Conservation (phyloP, 345 rosid species). For the Mallotus nudiflorus region DNA sequence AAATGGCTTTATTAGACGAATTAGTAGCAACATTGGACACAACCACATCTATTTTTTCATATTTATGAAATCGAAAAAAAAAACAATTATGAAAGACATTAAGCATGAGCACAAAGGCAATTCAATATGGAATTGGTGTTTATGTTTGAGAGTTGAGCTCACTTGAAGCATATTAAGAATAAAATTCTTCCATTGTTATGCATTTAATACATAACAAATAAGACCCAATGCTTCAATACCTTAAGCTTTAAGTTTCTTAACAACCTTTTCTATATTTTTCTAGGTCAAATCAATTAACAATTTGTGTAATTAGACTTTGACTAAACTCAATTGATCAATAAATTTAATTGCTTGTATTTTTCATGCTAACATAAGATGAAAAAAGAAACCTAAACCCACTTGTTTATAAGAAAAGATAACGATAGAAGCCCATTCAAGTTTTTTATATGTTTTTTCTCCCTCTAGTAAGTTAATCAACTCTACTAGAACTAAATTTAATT, state of each 20-base stretch:
- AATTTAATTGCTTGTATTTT: too few relatives aligned
- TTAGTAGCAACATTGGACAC: constrained; percentile 83
- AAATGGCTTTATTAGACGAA: constrained; percentile 58
- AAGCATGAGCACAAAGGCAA: too few relatives aligned
- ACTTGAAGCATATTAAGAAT: constrained; percentile 68
- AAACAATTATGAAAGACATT: too few relatives aligned
- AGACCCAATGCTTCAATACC: constrained; percentile 78
- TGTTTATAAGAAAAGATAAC: constrained; percentile 71
- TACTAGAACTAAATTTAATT: too few relatives aligned
- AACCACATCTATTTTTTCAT: constrained; percentile 70
- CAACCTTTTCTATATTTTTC: constrained; percentile 86
- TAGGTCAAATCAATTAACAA: constrained; percentile 21
- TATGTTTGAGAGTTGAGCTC: too few relatives aligned
- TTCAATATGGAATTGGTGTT: too few relatives aligned
- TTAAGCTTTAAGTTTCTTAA: constrained; percentile 55
- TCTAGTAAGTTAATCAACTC: too few relatives aligned
- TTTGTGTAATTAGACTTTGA: too few relatives aligned
- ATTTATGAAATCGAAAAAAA: constrained; percentile 51
- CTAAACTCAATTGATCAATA: too few relatives aligned
- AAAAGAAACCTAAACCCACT: constrained; percentile 33
- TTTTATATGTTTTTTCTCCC: too few relatives aligned
- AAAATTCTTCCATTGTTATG: constrained; percentile 72
- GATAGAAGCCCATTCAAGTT: constrained; percentile 72
- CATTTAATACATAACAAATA: constrained; percentile 82
- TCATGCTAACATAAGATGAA: too few relatives aligned